These are phyloP conservation scores for Phytophthora brassicae DNA, from an alignment of 352 stramenopile genomes.

Conservation along the genomic window DNA sequence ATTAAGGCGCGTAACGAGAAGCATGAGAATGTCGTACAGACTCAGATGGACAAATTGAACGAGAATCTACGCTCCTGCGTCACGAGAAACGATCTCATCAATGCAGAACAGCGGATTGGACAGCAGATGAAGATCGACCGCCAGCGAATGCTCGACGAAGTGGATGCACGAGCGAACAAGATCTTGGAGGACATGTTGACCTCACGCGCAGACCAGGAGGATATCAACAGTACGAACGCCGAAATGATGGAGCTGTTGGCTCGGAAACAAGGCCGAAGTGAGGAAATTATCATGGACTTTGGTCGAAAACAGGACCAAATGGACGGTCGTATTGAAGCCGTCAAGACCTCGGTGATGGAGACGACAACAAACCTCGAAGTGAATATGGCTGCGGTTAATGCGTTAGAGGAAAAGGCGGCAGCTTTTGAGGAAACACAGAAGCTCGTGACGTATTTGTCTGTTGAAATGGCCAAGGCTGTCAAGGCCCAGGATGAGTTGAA, in stretches of 20 bases:
- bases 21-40: slow-evolving; percentile 68
- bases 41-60: slow-evolving; percentile 80
- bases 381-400: slow-evolving; percentile 37
- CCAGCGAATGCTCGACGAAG: slow-evolving; percentile 55
- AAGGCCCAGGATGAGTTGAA: slow-evolving; percentile 47
- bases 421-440: slow-evolving; percentile 64
- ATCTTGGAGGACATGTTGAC: slow-evolving; percentile 64
- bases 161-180: slow-evolving; percentile 65
- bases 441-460: slow-evolving; percentile 39
- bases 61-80: slow-evolving; percentile 70
- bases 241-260: slow-evolving; percentile 61
- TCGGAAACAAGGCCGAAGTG: slow-evolving; percentile 50
- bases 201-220: slow-evolving; percentile 69
- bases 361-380: slow-evolving; percentile 53
- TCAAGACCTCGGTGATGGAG: slow-evolving; percentile 55
- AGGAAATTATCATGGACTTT: slow-evolving; percentile 64
- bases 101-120: slow-evolving; percentile 67
- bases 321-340: slow-evolving; percentile 36
- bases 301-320: slow-evolving; percentile 48
- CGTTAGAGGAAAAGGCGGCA: slow-evolving; percentile 53
- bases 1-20: slow-evolving; percentile 79
- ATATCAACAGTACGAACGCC: slow-evolving; percentile 78
- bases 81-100: slow-evolving; percentile 80
- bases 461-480: slow-evolving; percentile 44
- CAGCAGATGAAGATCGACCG: slow-evolving; percentile 76